phyloP scores from a whole-genome alignment of 2,329 filamentous ascomycete genomes.

The Apiospora saccharicola region DNA sequence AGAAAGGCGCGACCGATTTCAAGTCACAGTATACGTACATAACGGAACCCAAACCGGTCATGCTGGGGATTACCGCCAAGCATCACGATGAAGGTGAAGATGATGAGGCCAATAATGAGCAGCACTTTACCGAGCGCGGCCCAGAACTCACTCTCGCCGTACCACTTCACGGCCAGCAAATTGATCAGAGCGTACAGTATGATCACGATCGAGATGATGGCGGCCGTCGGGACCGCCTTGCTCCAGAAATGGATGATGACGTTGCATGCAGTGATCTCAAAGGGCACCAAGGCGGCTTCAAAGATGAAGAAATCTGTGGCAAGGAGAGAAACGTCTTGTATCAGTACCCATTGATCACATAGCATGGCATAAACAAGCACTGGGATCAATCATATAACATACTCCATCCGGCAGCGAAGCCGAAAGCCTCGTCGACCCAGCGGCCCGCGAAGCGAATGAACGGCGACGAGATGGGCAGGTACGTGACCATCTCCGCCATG shows the following conservation, averaged over 20 bases:
- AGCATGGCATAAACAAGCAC: too few relatives aligned
- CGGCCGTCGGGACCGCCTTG: conserved; percentile 64
- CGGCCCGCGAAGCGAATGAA: conserved; percentile 81
- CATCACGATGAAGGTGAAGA: conserved; percentile 85
- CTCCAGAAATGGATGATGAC: conserved; percentile 71
- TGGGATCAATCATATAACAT: not conserved
- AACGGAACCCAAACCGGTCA: conserved; percentile 75
- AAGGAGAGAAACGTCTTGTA: not conserved
- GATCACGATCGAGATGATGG: conserved; percentile 67
- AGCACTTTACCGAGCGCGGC: conserved; percentile 76
- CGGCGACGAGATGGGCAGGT: conserved; percentile 77
- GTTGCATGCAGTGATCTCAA: conserved; percentile 71
- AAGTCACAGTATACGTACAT: conserved; percentile 11
- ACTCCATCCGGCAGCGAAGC: conserved; percentile 74
- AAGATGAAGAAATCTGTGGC: conserved; percentile 69
- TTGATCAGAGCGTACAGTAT: conserved; percentile 67
- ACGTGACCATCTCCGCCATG: conserved; percentile 80
- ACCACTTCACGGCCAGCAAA: conserved; percentile 75
- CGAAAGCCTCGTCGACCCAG: conserved; percentile 78
- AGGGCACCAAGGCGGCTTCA: conserved; percentile 71
- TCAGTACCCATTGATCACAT: not conserved
- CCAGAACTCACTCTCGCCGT: conserved; percentile 81
- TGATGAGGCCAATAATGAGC: conserved; percentile 73
- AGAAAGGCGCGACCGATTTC: not conserved
- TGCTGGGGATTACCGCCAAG: conserved; percentile 79